phyloP scores from a whole-genome alignment of 805 yeast genomes.

The Vanderwaltozyma verrucispora region DNA sequence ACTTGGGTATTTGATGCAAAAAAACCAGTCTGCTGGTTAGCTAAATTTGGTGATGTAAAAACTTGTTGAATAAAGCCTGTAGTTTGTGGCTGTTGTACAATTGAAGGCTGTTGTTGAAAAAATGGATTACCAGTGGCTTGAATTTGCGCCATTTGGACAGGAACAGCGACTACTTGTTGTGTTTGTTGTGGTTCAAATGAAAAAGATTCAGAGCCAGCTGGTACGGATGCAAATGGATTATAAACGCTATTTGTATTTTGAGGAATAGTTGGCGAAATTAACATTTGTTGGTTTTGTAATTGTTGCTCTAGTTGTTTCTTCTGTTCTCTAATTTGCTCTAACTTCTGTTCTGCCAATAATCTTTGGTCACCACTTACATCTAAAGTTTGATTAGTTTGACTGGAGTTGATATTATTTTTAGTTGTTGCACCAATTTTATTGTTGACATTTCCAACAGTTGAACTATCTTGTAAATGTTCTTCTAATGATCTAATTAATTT shows the following conservation, averaged over 20 bases:
- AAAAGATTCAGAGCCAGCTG: conserved; percentile 6
- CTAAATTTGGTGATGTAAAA: conserved; percentile 6
- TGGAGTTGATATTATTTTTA: conserved; percentile 12
- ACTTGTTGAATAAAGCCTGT: conserved; percentile 10
- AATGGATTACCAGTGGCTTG: conserved; percentile 16
- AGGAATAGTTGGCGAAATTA: conserved; percentile 21
- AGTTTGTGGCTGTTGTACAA: conserved; percentile 18
- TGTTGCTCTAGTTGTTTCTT: conserved; percentile 25
- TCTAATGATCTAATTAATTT: conserved; percentile 78
- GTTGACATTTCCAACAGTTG: conserved; percentile 5
- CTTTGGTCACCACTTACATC: not conserved
- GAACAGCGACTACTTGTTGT: conserved; percentile 11
- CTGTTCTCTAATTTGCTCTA: conserved; percentile 27
- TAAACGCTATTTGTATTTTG: conserved; percentile 21
- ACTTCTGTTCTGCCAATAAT: conserved; percentile 25
- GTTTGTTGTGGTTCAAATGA: conserved; percentile 13
- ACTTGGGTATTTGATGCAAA: conserved; percentile 21
- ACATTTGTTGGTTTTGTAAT: conserved; percentile 21
- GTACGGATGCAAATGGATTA: conserved; percentile 24
- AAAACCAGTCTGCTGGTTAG: conserved; percentile 20
- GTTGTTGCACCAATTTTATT: too few species aligned
- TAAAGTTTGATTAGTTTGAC: not conserved
- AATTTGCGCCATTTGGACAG: conserved; percentile 10
- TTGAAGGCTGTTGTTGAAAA: conserved; percentile 14
- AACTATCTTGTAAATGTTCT: conserved; percentile 75